phyloP scores from a whole-genome alignment of 768 basidiomycete genomes.

The Baorangia bicolor region DNA sequence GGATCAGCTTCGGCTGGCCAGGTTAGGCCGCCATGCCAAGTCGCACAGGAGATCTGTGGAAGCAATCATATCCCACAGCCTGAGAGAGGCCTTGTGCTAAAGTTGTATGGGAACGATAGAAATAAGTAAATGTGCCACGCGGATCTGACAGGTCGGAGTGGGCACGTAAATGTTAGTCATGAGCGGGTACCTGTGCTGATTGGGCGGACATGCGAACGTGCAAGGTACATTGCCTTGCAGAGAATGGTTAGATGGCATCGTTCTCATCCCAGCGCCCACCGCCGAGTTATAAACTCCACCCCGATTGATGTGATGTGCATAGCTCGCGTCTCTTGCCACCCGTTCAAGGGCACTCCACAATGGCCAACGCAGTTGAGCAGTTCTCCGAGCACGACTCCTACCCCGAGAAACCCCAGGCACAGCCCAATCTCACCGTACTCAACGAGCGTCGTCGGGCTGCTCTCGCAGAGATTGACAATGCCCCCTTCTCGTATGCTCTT shows the following conservation, averaged over 20 bases:
- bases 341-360: background rate
- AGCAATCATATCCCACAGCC: background rate
- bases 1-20: background rate
- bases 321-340: background rate
- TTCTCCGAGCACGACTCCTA: constrained; percentile 32
- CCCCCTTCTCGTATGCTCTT: constrained; percentile 69
- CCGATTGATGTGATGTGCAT: background rate
- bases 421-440: constrained; percentile 39
- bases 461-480: constrained; percentile 84
- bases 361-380: constrained; percentile 24
- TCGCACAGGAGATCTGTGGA: background rate
- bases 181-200: constrained; percentile 5
- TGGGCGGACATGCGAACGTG: constrained; percentile 28
- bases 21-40: background rate
- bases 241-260: background rate
- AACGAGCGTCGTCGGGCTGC: constrained; percentile 78
- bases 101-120: background rate
- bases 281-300: constrained; percentile 7
- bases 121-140: background rate
- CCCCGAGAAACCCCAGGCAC: constrained; percentile 19
- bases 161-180: too few species aligned
- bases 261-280: background rate
- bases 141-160: too few species aligned
- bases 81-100: too few species aligned
- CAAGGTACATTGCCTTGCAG: constrained; percentile 20